These are phyloP conservation scores for Eremochloa ophiuroides DNA, from an alignment of 176 grass and related monocot genomes.

Conservation along the genomic window DNA sequence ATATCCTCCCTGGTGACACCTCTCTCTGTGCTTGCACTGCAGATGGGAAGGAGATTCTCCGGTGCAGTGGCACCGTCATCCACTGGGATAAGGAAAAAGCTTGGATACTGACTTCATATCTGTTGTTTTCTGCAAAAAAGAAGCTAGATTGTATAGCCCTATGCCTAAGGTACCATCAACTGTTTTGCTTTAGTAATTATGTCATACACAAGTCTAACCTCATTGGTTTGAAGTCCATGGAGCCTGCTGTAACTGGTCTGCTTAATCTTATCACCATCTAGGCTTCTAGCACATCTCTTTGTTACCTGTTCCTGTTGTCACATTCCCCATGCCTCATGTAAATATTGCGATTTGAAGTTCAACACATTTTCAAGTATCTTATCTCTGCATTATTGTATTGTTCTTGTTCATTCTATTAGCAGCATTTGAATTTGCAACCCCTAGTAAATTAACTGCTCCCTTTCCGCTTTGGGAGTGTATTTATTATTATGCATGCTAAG, in stretches of 20 bases:
- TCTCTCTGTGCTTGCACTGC: neutral
- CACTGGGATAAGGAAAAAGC: neutral
- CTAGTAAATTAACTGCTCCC: neutral
- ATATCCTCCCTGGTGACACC: neutral
- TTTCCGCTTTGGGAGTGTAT: neutral
- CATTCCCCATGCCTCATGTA: neutral
- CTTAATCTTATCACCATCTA: neutral
- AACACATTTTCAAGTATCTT: neutral
- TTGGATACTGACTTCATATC: neutral
- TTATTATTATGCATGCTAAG: neutral
- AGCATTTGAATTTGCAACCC: neutral
- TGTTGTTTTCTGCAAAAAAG: neutral
- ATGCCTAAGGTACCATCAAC: neutral
- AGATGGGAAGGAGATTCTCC: neutral
- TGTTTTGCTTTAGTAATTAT: neutral
- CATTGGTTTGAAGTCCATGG: neutral
- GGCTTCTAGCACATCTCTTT: neutral
- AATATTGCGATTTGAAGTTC: neutral
- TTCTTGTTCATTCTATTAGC: neutral
- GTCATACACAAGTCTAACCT: neutral
- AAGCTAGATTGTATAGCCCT: neutral
- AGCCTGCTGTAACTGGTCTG: neutral
- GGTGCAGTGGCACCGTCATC: neutral
- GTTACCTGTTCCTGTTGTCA: neutral
- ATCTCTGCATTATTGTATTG: neutral